Base-by-base conservation (phyloP, 2,329 filamentous ascomycete species). In the Trichoderma simmonsii region DNA sequence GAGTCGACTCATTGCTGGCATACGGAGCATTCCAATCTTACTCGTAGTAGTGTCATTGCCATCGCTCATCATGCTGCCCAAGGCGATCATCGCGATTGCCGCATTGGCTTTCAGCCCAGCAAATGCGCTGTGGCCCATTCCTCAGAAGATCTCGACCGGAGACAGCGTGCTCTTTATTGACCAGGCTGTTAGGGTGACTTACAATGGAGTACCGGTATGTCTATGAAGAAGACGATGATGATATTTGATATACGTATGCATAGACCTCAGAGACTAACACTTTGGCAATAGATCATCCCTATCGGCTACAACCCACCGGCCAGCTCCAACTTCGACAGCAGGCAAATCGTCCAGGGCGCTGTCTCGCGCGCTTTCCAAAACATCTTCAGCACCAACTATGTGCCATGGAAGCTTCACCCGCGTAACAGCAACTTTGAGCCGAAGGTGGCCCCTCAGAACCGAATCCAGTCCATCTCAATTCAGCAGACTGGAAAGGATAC, bases 391-490 rank as follows among this genome's bases (percentile, higher is more conserved):
- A 83, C 90, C 72, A 89, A 88, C 75, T 90, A 94, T 73, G 87
- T 93, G n/a, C 93, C 93, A 0, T 96, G 93, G 93, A 94, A 91
- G 82, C 88, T 96, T 71, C 86, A 92, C 74, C 86, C 87, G 30
- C 88, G 91, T 43, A 86, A 90, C 75, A 86, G 87, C 71, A 78
- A 87, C 60, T 92, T 89, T 75, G 92, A 95, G 80, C 93, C 93
- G 0, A 79, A 83, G 7, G 77, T 79, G 30, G 76, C 80, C 36
- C 75, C 76, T 65, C 84, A 86, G 76, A 66, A 66, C 60, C 84
- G 79, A 75, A 84, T 95, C 76, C 86, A 82, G 60, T 84, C 83
- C n/a, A 85, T 96, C 61, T 79, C 83, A n/a, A 89, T 96, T 74
- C 83, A 83, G n/a, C 89, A 94, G 78, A 90, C 87, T 7, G 81